Conservation (phyloP, 2,329 filamentous ascomycete genomes). For the Hortaea werneckii region DNA sequence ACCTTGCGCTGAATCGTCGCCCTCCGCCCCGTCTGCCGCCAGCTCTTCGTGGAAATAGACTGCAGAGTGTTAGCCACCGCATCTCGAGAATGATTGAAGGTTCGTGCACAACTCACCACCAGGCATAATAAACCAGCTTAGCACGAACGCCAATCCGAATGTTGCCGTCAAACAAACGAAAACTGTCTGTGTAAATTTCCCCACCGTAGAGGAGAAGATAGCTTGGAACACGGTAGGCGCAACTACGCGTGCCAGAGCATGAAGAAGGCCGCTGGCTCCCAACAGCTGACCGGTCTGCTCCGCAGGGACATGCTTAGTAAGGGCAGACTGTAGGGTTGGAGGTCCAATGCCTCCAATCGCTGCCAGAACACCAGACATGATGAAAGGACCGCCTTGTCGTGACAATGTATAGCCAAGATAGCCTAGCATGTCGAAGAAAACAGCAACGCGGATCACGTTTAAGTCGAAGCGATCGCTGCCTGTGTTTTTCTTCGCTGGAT, state of each 20-base stretch:
- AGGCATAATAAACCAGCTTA: conserved; percentile 62
- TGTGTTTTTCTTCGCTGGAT: conserved; percentile 40
- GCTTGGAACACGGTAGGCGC: conserved; percentile 76
- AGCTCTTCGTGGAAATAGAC: conserved; percentile 4
- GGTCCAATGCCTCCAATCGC: conserved; percentile 74
- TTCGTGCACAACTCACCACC: conserved; percentile 49
- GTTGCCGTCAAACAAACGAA: conserved; percentile 63
- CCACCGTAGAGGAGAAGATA: conserved; percentile 74
- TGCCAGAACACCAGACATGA: conserved; percentile 60
- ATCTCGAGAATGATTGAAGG: too few relatives aligned
- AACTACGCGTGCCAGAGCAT: conserved; percentile 69
- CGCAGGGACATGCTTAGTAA: conserved; percentile 84
- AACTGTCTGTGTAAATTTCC: conserved; percentile 66
- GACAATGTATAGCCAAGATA: conserved; percentile 64
- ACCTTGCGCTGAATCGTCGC: neutral
- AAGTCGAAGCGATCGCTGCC: conserved; percentile 75
- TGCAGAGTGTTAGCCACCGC: neutral
- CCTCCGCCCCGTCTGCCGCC: neutral
- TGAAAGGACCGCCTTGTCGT: conserved; percentile 53
- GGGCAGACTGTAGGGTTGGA: conserved; percentile 69
- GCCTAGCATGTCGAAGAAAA: conserved; percentile 64
- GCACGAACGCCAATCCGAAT: conserved; percentile 56
- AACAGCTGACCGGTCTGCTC: conserved; percentile 79
- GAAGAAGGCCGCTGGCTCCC: conserved; percentile 75
- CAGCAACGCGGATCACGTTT: conserved; percentile 61